phyloP scores from a whole-genome alignment of 805 yeast species.

The Starmerella stigmatis region DNA sequence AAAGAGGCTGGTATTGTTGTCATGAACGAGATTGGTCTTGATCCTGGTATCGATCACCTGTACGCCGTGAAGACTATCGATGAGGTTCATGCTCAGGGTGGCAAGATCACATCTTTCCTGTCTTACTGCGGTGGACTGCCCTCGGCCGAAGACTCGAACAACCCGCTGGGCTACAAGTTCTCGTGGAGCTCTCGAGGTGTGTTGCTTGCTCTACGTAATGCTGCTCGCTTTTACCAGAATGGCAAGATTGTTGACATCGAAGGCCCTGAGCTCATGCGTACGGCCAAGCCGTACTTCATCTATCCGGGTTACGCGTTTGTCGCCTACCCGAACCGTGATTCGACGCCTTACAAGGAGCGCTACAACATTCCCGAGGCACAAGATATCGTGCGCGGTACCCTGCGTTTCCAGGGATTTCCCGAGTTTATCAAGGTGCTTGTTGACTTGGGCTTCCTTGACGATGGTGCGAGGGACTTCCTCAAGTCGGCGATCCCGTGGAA shows the following conservation, averaged over 20 bases:
- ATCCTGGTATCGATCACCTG: conserved; percentile 97
- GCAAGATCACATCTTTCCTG: conserved; percentile 86
- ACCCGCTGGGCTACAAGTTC: conserved; percentile 97
- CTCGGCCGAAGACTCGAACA: conserved; percentile 94
- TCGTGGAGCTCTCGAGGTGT: conserved; percentile 99
- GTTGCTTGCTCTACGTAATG: conserved; percentile 84
- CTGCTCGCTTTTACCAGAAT: conserved; percentile 79
- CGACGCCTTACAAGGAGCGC: conserved; percentile 83
- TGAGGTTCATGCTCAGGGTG: conserved; percentile 84
- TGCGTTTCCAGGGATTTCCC: conserved; percentile 98
- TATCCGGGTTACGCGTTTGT: conserved; percentile 94
- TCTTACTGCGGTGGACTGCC: conserved; percentile 99
- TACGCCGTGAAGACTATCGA: conserved; percentile 97
- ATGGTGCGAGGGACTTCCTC: conserved; percentile 54
- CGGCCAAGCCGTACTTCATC: conserved; percentile 90
- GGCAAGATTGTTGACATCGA: conserved; percentile 70
- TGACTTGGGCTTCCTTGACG: conserved; percentile 85
- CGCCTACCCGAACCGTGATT: conserved; percentile 96
- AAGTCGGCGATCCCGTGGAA: conserved; percentile 62
- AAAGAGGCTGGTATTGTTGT: conserved; percentile 93
- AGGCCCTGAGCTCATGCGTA: conserved; percentile 87
- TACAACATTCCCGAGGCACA: conserved; percentile 96
- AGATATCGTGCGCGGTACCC: conserved; percentile 91
- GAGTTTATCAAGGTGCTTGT: conserved; percentile 92
- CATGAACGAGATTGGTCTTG: conserved; percentile 97